Conservation (phyloP, 768 basidiomycete species). For the Collybia mongolica region DNA sequence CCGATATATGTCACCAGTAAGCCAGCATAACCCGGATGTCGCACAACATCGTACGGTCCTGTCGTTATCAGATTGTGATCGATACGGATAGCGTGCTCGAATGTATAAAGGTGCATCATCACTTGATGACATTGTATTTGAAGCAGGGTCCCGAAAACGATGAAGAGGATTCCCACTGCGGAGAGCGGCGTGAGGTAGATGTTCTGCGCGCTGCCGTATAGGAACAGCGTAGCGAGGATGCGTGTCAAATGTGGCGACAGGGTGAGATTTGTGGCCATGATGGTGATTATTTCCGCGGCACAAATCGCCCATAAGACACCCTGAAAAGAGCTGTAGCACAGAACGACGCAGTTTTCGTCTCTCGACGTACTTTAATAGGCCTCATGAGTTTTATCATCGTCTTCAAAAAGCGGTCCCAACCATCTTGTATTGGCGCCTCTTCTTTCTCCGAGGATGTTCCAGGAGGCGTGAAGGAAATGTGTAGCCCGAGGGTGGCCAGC, state of each 20-base stretch:
- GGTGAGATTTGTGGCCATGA: slow-evolving; percentile 5
- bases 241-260: neutral
- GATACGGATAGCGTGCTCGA: slow-evolving; percentile 2
- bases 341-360: too few species aligned
- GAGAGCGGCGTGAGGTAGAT: slow-evolving; percentile 22
- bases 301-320: neutral
- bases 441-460: neutral
- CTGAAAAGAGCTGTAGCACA: neutral
- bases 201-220: neutral
- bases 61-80: slow-evolving; percentile 9
- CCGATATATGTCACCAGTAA: neutral
- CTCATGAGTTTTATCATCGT: neutral
- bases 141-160: slow-evolving; percentile 26
- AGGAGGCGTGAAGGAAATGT: neutral
- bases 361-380: neutral
- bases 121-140: slow-evolving; percentile 33
- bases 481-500: neutral
- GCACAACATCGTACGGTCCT: slow-evolving; percentile 8
- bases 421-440: neutral
- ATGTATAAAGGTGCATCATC: slow-evolving; percentile 28
- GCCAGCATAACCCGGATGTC: slow-evolving; percentile 7
- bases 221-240: neutral
- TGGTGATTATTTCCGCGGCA: neutral
- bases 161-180: slow-evolving; percentile 24
- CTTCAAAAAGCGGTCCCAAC: neutral